Conservation (phyloP, 2,329 filamentous ascomycete species). For the Catunica adiposa region DNA sequence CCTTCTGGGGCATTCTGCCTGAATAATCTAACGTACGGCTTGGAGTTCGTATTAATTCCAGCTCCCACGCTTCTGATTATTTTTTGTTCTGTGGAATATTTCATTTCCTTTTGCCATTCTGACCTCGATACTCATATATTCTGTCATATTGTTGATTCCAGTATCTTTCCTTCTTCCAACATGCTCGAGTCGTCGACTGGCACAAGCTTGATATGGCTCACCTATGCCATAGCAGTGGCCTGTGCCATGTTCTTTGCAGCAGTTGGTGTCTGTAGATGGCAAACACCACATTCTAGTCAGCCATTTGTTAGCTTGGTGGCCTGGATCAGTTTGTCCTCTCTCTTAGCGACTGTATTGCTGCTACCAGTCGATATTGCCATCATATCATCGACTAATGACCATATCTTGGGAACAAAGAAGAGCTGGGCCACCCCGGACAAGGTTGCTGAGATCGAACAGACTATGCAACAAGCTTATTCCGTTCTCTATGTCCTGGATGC, state of each 20-base stretch:
- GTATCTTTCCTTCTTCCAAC: not conserved
- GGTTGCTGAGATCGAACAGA: constrained; percentile 60
- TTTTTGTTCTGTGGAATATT: not conserved
- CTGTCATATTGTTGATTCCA: not conserved
- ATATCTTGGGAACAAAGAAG: constrained; percentile 66
- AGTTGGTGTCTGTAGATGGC: constrained; percentile 83
- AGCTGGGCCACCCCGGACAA: constrained; percentile 80
- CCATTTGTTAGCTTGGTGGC: constrained; percentile 66
- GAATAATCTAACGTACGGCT: not conserved
- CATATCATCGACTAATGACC: constrained; percentile 70
- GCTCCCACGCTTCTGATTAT: too few species aligned
- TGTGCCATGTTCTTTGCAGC: constrained; percentile 61
- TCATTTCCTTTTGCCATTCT: not conserved
- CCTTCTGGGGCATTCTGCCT: not conserved
- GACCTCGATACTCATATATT: not conserved
- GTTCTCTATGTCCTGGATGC: constrained; percentile 82
- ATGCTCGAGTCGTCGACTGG: constrained; percentile 21
- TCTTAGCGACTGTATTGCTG: constrained; percentile 82
- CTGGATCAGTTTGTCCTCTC: constrained; percentile 68
- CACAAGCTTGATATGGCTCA: constrained; percentile 83
- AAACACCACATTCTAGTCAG: constrained; percentile 73
- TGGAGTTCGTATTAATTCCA: too few species aligned
- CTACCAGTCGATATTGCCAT: constrained; percentile 91
- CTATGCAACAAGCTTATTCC: constrained; percentile 83
- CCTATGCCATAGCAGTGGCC: constrained; percentile 69